Conservation (phyloP, 768 basidiomycete genomes). For the Suillus clintonianus region DNA sequence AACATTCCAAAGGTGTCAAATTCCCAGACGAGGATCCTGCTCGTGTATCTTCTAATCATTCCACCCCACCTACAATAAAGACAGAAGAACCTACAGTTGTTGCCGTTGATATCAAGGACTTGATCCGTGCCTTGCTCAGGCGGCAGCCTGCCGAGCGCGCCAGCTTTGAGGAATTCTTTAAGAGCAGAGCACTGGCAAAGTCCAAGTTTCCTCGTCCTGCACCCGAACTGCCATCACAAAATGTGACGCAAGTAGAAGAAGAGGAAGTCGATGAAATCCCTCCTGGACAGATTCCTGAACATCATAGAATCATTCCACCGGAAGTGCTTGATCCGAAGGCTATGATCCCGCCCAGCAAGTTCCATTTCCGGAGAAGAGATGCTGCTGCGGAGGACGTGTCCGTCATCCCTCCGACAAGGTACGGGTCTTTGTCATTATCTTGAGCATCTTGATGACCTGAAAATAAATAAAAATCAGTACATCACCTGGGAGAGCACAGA, state of each 20-base stretch:
- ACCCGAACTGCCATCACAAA: conserved; percentile 14
- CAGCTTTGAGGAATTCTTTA: conserved; percentile 91
- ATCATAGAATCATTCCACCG: conserved; percentile 73
- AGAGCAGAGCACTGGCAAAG: conserved; percentile 72
- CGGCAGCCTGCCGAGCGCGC: conserved; percentile 83
- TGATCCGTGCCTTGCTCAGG: conserved; percentile 83
- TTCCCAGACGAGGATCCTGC: conserved; percentile 89
- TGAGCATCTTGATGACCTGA: neutral
- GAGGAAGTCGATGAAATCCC: conserved; percentile 34
- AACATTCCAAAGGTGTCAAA: conserved; percentile 85
- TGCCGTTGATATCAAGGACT: conserved; percentile 80
- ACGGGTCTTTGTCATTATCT: neutral
- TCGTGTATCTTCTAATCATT: conserved; percentile 39
- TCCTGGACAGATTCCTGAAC: conserved; percentile 59
- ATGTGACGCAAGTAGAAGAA: conserved; percentile 15
- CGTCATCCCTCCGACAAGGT: conserved; percentile 22
- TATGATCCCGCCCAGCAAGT: conserved; percentile 82
- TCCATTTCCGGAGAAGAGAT: conserved; percentile 59
- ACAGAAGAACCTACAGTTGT: conserved; percentile 60
- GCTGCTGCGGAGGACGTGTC: conserved; percentile 14
- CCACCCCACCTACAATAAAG: conserved; percentile 22
- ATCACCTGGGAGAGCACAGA: conserved; percentile 19
- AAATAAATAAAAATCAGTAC: conserved; percentile 12
- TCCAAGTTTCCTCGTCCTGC: conserved; percentile 70
- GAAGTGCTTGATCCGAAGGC: conserved; percentile 79